Evolutionary conservation across 176 grass and related monocot genomes (phyloP), one percentile per base, ranked within the genome.

Genomic region (bread wheat (Triticum aestivum)): DNA sequence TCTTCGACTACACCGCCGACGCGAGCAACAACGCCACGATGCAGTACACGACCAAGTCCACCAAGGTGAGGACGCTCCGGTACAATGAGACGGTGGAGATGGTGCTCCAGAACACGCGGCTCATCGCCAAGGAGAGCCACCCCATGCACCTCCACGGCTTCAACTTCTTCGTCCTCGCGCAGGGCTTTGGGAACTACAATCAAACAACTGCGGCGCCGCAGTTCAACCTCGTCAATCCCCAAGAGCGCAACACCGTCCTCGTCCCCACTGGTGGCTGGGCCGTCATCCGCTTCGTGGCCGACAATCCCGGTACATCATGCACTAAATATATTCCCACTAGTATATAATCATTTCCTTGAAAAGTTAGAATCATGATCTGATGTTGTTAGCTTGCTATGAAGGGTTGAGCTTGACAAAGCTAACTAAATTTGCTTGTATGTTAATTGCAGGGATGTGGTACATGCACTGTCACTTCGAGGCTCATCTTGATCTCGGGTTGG

Each of bases 221-320:
- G 2, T 89, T 85, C 59, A 92, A 94, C 64, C 80, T 94, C n/a
- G 82, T 90, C 9, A 82, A 92, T 27, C 93, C 90, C 5, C 90
- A 90, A 76, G 85, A 88, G 73, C 89, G 94, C 52, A 95, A 95
- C 94, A 95, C 94, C 9, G n/a, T 95, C 38, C 86, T 91, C n/a
- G 91, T 93, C 11, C 93, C 88, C 4, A 77, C 35, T 3, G 93
- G 83, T 5, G 88, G 93, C 15, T 95, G 93, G 88, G 86, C 91
- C 18, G 91, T 95, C 71, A 89, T 95, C 76, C 88, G 91, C 33
- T 95, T 95, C 78, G 18, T 70, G 0, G 91, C 93, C 0, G 63
- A 92, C 62, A 95, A 93, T 63, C 93, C 93, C 0, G 88, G 88
- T 86, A 86, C 64, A n/a, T 5, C 26, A 52, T 17, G 5, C 47